Evolutionary conservation across 345 rosid species (phyloP), one percentile per base, ranked within the genome.

Genomic region (Turnera subulata): DNA sequence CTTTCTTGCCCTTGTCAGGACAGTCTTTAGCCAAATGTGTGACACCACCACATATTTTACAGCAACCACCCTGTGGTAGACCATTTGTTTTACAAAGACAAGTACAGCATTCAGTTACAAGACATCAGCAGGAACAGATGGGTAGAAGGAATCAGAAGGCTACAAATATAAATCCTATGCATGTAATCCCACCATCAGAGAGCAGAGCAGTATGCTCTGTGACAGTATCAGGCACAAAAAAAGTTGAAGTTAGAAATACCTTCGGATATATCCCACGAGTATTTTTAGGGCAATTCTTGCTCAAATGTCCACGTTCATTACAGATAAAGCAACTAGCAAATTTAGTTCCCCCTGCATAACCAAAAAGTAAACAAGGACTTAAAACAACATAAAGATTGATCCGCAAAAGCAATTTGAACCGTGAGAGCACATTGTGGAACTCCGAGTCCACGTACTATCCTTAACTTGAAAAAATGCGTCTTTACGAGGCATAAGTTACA

Each of bases 1-100:
- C 58, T 59, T 43, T 64, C 67, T 45, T 69, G 52, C 80, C 71
- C 84, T 85, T 93, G 64, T 85, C 79, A 18, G 97, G 92, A 49
- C 97, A 93, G 69, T 93, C 96, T 73, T 51, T 93, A 21, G 96
- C 96, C 62, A 93, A 84, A 85, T 93, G 99, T 23, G 91, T 84
- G 57, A 87, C 86, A 42, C 90, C 84, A 24, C 91, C 88, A n/a
- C 99, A 93, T 67, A 86, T 72, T 76, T 93, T 85, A 70, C 99
- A 89, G 74, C 79, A 75, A 53, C 97, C 99, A 20, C 99, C 99
- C 99, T 86, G 64, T 46, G 66, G 37, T 48, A 61, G 49, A 54
- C 50, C 20, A 45, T 18, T 46, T 13, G 46, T 37, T 43, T 43
- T 15, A 24, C 64, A 68, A 22, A n/a, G n/a, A n/a, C n/a, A n/a